Evolutionary conservation across 306 rosid species (phyloP).

Genomic region (Malus asiatica): DNA sequence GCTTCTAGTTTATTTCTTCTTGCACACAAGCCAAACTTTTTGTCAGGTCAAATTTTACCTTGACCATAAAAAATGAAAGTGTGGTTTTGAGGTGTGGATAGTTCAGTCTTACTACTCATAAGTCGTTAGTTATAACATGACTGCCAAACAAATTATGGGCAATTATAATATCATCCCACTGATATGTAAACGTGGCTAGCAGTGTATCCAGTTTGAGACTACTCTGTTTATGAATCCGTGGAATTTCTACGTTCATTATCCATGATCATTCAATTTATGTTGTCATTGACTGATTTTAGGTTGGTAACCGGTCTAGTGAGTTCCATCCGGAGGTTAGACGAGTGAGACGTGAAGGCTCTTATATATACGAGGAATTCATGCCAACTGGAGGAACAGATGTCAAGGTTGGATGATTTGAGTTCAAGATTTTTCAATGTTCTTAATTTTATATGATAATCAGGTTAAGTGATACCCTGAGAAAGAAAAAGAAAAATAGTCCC

Average conservation of each 20-base stretch:
- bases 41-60: neutral
- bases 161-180: neutral
- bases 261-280: conserved; percentile 19
- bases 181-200: neutral
- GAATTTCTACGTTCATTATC: neutral
- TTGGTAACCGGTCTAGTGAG: conserved; percentile 97
- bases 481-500: neutral
- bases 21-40: conserved; percentile 7
- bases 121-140: conserved; percentile 10
- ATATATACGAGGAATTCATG: conserved; percentile 94
- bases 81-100: conserved; percentile 5
- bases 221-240: neutral
- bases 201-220: neutral
- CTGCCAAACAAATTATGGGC: conserved; percentile 14
- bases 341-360: conserved; percentile 97
- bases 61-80: neutral
- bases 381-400: conserved; percentile 99
- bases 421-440: neutral
- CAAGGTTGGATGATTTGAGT: conserved; percentile 52
- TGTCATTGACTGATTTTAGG: conserved; percentile 41
- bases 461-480: neutral
- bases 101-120: conserved; percentile 2
- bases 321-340: conserved; percentile 92
- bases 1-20: conserved; percentile 7
- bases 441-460: neutral